Evolutionary conservation across 2,329 filamentous ascomycete species (phyloP).

Genomic region (Aspergillus sojae): DNA sequence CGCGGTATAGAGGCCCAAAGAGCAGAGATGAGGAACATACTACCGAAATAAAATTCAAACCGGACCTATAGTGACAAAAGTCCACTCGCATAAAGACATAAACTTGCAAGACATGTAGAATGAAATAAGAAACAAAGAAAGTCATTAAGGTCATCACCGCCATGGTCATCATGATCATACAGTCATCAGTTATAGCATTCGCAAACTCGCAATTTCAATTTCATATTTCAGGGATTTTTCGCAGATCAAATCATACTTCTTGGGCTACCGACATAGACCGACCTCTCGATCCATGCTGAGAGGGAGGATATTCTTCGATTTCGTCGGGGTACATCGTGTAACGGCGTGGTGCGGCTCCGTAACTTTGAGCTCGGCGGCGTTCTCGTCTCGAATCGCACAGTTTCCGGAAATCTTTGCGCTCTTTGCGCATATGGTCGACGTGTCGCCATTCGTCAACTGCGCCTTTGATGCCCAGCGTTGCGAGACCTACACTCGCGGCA

Average conservation of each 20-base stretch:
- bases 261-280: conserved; percentile 17
- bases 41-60: not conserved
- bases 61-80: not conserved
- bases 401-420: conserved; percentile 57
- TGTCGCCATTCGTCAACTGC: conserved; percentile 70
- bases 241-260: conserved; percentile 5
- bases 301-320: conserved; percentile 28
- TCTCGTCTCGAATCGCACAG: conserved; percentile 46
- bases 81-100: not conserved
- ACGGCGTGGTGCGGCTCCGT: conserved; percentile 15
- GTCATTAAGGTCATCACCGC: not conserved
- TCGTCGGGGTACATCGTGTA: conserved; percentile 34
- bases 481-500: conserved; percentile 67
- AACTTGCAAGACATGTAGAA: not conserved
- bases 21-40: not conserved
- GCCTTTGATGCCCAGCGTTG: conserved; percentile 68
- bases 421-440: conserved; percentile 63
- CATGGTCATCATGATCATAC: not conserved
- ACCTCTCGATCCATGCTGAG: conserved; percentile 10
- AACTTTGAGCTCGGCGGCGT: conserved; percentile 42
- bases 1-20: not conserved
- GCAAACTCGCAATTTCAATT: not conserved
- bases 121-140: not conserved
- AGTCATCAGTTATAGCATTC: not conserved
- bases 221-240: not conserved